Percentiles rank a stretch among this genome's conserved stretches.
These are phyloP conservation scores for Candolleomyces efflorescens DNA, from an alignment of 768 basidiomycete species.

Conservation along the genomic window DNA sequence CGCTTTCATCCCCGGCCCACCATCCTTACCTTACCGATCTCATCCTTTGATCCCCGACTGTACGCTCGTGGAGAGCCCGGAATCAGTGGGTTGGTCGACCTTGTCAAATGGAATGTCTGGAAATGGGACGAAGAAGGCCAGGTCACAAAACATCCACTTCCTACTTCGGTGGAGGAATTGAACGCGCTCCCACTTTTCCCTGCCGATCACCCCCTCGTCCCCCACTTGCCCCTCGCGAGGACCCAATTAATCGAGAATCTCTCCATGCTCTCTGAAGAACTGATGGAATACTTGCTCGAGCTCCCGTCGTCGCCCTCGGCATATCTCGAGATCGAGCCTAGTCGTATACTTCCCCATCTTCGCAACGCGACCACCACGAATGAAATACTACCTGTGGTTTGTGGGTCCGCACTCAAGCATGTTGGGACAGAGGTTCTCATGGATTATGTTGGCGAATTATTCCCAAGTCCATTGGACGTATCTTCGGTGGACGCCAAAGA, in stretches of 20 bases:
- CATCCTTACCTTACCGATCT: slow-evolving; percentile 66
- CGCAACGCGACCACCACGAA: slow-evolving; percentile 63
- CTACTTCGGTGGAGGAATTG: slow-evolving; percentile 44
- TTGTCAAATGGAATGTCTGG: slow-evolving; percentile 83
- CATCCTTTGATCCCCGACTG: slow-evolving; percentile 64
- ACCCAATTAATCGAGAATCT: slow-evolving; percentile 71
- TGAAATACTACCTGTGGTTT: slow-evolving; percentile 72
- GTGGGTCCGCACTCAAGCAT: slow-evolving; percentile 77
- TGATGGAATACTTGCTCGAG: slow-evolving; percentile 69
- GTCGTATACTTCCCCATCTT: slow-evolving; percentile 56
- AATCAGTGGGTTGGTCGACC: slow-evolving; percentile 78
- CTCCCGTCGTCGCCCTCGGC: slow-evolving; percentile 53
- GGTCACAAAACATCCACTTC: slow-evolving; percentile 43
- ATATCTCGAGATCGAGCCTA: slow-evolving; percentile 57
- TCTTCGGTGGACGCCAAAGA: slow-evolving; percentile 41
- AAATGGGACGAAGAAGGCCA: slow-evolving; percentile 58
- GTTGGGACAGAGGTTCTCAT: slow-evolving; percentile 78
- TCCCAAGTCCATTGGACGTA: slow-evolving; percentile 72
- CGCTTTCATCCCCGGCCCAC: slow-evolving; percentile 74
- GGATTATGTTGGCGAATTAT: slow-evolving; percentile 76
- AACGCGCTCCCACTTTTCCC: slow-evolving; percentile 42
- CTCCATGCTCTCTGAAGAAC: slow-evolving; percentile 73
- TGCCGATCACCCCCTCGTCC: slow-evolving; percentile 59
- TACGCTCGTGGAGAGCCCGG: slow-evolving; percentile 78
- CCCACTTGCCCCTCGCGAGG: slow-evolving; percentile 64